A percentile compares a stretch with the other conserved stretches of the same genome.
Evolutionary conservation across 305 asterid genomes (phyloP).

Genomic region (Fraxinus dipetala): DNA sequence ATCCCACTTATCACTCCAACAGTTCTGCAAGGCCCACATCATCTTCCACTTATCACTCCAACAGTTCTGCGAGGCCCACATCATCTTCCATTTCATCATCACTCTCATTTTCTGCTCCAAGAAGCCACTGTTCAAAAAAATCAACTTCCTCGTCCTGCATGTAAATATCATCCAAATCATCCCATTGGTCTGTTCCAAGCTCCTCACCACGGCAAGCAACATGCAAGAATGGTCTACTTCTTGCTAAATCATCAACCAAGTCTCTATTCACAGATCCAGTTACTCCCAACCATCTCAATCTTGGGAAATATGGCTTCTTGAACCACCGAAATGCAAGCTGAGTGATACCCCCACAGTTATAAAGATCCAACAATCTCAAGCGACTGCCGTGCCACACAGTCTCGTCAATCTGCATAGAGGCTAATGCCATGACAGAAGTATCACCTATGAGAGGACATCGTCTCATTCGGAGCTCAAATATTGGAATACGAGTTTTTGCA

Average conservation of each 20-base stretch:
- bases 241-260: conserved; percentile 46
- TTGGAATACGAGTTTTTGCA: conserved; percentile 59
- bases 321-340: conserved; percentile 74
- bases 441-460: conserved; percentile 91
- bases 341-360: conserved; percentile 82
- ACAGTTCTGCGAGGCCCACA: background rate
- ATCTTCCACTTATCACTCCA: conserved; percentile 62
- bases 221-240: conserved; percentile 64
- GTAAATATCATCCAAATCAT: conserved; percentile 46
- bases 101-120: conserved; percentile 54
- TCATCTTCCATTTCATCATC: conserved; percentile 72
- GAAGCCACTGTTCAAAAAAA: conserved; percentile 81
- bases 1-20: conserved; percentile 27
- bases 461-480: conserved; percentile 72
- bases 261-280: conserved; percentile 61
- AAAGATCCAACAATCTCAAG: conserved; percentile 68
- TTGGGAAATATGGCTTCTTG: conserved; percentile 86
- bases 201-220: conserved; percentile 74
- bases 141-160: conserved; percentile 71
- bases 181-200: conserved; percentile 64
- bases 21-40: conserved; percentile 6
- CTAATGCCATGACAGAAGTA: conserved; percentile 73
- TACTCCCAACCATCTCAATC: conserved; percentile 86
- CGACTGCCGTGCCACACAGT: conserved; percentile 67
- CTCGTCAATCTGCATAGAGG: conserved; percentile 71